Conservation (phyloP, 2,329 filamentous ascomycete genomes). For the Pseudogymnoascus verrucosus region DNA sequence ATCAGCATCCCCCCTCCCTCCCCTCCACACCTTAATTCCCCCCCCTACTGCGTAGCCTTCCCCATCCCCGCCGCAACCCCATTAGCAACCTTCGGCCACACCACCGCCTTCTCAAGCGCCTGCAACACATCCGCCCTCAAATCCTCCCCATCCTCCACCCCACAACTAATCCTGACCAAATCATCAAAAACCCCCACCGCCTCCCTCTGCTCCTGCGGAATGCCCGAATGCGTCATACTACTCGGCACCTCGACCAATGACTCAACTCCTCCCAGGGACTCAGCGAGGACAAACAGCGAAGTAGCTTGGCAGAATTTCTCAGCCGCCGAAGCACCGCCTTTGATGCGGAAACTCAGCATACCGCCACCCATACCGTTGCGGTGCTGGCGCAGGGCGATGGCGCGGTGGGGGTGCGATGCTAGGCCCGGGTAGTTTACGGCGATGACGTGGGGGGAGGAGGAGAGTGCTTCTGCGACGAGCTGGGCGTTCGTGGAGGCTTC, state of each 20-base stretch:
- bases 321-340: constrained; percentile 75
- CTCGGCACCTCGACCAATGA: constrained; percentile 84
- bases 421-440: constrained; percentile 94
- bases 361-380: constrained; percentile 90
- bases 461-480: constrained; percentile 66
- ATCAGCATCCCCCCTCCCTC: no score
- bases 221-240: constrained; percentile 95
- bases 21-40: not conserved
- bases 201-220: constrained; percentile 83
- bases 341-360: constrained; percentile 94
- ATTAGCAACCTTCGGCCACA: constrained; percentile 26
- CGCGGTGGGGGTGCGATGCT: constrained; percentile 75
- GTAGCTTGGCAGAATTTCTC: constrained; percentile 88
- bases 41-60: no score
- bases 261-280: constrained; percentile 89
- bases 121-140: constrained; percentile 73
- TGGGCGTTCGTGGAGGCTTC: constrained; percentile 79
- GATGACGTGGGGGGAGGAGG: constrained; percentile 72
- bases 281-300: constrained; percentile 84
- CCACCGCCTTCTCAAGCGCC: constrained; percentile 70
- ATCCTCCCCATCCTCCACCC: constrained; percentile 84
- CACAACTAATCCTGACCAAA: constrained; percentile 85
- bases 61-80: constrained; percentile 13
- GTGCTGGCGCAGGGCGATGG: constrained; percentile 83
- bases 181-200: constrained; percentile 92